These are phyloP conservation scores for Amanita phalloides DNA, from an alignment of 768 basidiomycete genomes.

Conservation along the genomic window DNA sequence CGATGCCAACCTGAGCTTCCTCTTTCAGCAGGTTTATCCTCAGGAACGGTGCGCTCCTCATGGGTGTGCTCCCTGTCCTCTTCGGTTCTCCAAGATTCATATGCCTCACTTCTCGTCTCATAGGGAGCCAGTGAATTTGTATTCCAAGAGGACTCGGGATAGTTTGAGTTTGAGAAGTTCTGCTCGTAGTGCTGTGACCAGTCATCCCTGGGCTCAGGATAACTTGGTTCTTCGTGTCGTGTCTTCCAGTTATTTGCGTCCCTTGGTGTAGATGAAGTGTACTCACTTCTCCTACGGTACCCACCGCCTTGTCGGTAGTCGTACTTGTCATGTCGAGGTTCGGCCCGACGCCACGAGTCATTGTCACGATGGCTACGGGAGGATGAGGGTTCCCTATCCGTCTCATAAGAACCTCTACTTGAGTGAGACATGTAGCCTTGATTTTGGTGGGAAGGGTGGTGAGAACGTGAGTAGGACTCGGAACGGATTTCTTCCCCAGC, in stretches of 20 bases:
- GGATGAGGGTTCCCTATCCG: conserved; percentile 39
- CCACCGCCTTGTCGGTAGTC: conserved; percentile 25
- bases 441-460: conserved; percentile 33
- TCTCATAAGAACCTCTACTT: conserved; percentile 30
- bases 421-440: conserved; percentile 35
- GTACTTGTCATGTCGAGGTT: conserved; percentile 35
- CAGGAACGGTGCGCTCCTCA: conserved; percentile 22
- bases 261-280: conserved; percentile 32
- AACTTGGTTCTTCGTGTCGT: conserved; percentile 27
- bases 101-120: conserved; percentile 26
- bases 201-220: conserved; percentile 31
- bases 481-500: conserved; percentile 34
- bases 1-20: conserved; percentile 23
- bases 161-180: conserved; percentile 30
- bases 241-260: conserved; percentile 35
- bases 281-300: conserved; percentile 40
- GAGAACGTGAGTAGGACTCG: conserved; percentile 42
- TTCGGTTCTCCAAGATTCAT: conserved; percentile 33
- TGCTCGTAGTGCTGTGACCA: conserved; percentile 42
- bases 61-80: conserved; percentile 19
- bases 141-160: conserved; percentile 37
- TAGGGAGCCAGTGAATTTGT: conserved; percentile 23
- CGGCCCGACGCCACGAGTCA: conserved; percentile 38
- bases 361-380: conserved; percentile 43
- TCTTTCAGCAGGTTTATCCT: conserved; percentile 20